Base-by-base conservation (phyloP, 202 grass and related monocot species). In the Saccharum hybrid region DNA sequence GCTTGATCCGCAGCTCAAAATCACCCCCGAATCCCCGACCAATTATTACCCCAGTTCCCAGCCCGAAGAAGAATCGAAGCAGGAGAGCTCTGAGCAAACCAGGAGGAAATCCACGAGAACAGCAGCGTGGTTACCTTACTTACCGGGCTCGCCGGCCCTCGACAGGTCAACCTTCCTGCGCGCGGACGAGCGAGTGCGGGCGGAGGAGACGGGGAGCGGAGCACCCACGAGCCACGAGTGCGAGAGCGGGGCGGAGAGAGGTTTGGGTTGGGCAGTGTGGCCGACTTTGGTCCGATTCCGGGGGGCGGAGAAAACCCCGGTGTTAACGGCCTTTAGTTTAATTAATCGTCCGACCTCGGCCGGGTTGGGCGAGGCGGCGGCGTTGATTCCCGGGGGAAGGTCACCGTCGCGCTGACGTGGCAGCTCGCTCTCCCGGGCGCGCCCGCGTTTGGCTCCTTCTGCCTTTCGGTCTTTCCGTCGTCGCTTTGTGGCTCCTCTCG, bases 151-250 rank as follows among this genome's bases (percentile, higher is more conserved):
- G 48, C 45, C 69, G 45, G 22, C 26, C 26, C 16, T 63, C 78
- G 38, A 46, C 45, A 57, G 39, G 61, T 74, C 88, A 78, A 82
- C 78, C 79, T 77, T 76, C 56, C 74, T 13, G 49, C 78, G 65
- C 57, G 46, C 40, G 54, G 7, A 11, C 61, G 61, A 60, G 41
- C 5, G 54, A 42, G 70, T 8, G 51, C 22, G 59, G 10, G 57
- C 21, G 72, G 54, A 30, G 72, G 37, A 40, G 73, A 23, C 21
- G 8, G 31, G 36, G 45, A 43, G 23, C 22, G 4, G 33, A 59
- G 51, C 36, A 21, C 16, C 63, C 16, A 39, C 34, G n/a, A 5
- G 4, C 34, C 34, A 36, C 49, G 65, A 14, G 54, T 8, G 5
- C 63, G 77, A 33, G 61, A 3, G 57, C 8, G 7, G 70, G 13